Base-by-base conservation (phyloP, 192 early-diverging fungal genomes). In the Ambispora gerdemannii region DNA sequence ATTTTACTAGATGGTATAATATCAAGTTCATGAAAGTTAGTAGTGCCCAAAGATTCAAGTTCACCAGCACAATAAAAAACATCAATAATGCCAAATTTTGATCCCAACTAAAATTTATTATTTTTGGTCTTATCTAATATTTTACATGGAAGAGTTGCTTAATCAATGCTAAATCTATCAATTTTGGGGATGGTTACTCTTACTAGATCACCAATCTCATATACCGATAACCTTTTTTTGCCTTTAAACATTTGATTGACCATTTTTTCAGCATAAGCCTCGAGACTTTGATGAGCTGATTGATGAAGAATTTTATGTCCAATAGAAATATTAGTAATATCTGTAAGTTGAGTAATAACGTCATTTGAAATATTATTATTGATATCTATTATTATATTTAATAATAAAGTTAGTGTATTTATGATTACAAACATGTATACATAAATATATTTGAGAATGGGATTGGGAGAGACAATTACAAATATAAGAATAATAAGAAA, bases 101-200 rank as follows among this genome's bases (percentile, higher is more conserved):
- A 20, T 3, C 22, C 28, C n/a, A 59, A 59, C 1, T 32, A 2
- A 59, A 33, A 59, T 10, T 59, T 25, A 59, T 32, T 2, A 32
- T 59, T 59, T 32, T 59, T 30, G 4, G 55, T 58, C 32, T 58
- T 58, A 31, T 58, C 55, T 20, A 58, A 28, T 31, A 58, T 58
- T 28, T 58, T 58, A 19, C 55, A 58, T 32, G 55, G 27, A 28
- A 2, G 19, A 28, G 27, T 28, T 15, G 27, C 28, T 15, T 19
- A 31, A 58, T 58, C 55, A 15, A 58, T 19, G 27, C 55, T 3
- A 58, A 58, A 58, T 0, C 55, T 58, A 58, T 58, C 55, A 58
- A 58, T 58, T 58, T 58, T 52, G 4, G 19, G 51, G 25, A 51
- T 51, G 25, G 50, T 3, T 51, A 51, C 50, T 13, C 7, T 51